Evolutionary conservation across 495 filamentous ascomycete species (phyloP).

Genomic region (Niebla homalea): DNA sequence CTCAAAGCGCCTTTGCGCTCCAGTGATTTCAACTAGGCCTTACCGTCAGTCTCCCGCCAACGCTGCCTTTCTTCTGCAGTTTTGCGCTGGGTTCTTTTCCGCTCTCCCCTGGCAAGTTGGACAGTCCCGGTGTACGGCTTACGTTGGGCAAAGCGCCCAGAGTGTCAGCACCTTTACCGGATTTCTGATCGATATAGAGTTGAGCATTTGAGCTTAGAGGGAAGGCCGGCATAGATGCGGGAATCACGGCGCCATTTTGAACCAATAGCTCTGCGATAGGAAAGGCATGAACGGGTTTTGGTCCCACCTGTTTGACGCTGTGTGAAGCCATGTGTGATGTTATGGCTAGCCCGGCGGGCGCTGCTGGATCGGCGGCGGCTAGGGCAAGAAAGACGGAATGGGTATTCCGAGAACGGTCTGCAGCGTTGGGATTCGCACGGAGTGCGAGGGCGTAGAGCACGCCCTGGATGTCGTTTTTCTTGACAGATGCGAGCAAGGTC

Average conservation of each 20-base stretch:
- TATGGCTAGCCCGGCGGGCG: slow-evolving; percentile 37
- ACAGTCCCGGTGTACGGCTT: slow-evolving; percentile 5
- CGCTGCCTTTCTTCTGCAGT: slow-evolving; percentile 37
- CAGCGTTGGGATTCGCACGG: slow-evolving; percentile 71
- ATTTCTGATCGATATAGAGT: slow-evolving; percentile 75
- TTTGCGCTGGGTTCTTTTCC: slow-evolving; percentile 32
- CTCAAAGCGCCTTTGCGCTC: slow-evolving; percentile 21
- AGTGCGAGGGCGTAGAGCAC: slow-evolving; percentile 85
- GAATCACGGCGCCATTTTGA: slow-evolving; percentile 88
- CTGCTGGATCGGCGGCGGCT: slow-evolving; percentile 82
- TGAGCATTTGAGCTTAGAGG: slow-evolving; percentile 64
- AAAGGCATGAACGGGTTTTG: slow-evolving; percentile 39
- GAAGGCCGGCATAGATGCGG: slow-evolving; percentile 55
- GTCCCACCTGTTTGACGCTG: slow-evolving; percentile 8
- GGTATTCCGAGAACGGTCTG: slow-evolving; percentile 76
- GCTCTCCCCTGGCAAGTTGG: not conserved
- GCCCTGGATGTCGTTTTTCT: slow-evolving; percentile 83
- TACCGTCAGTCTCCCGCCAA: slow-evolving; percentile 34
- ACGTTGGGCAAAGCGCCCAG: slow-evolving; percentile 36
- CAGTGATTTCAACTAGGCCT: not conserved
- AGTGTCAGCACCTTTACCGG: slow-evolving; percentile 33
- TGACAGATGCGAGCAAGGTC: slow-evolving; percentile 82
- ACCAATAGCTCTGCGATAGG: slow-evolving; percentile 84
- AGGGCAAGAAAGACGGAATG: slow-evolving; percentile 85
- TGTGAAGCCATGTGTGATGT: slow-evolving; percentile 26